Conservation (phyloP, 306 rosid genomes). For the Vicia sativa region DNA sequence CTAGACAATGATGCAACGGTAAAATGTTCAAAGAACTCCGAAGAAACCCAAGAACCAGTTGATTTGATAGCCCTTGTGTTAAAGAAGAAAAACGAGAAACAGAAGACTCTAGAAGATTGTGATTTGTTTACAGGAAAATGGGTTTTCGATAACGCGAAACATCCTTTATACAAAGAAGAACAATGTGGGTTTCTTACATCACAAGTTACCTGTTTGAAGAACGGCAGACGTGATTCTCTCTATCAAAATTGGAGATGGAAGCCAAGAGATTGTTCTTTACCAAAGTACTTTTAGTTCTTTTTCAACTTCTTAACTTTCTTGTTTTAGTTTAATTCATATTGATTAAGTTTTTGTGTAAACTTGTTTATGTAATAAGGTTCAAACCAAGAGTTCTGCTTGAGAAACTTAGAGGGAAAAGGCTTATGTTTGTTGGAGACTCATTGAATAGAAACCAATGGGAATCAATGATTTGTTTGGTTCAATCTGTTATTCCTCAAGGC, state of each 20-base stretch:
- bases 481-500: constrained; percentile 68
- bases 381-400: constrained; percentile 79
- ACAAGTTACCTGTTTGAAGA: constrained; percentile 90
- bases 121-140: constrained; percentile 82
- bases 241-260: constrained; percentile 98
- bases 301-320: neutral
- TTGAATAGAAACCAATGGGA: constrained; percentile 98
- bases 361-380: constrained; percentile 51
- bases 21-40: constrained; percentile 30
- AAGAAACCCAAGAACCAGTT: constrained; percentile 47
- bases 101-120: constrained; percentile 79
- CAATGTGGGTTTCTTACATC: constrained; percentile 78
- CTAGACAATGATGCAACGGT: neutral
- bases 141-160: constrained; percentile 76
- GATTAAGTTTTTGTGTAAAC: neutral
- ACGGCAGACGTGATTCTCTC: constrained; percentile 78
- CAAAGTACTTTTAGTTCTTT: constrained; percentile 48
- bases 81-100: constrained; percentile 41
- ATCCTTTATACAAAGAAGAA: constrained; percentile 89
- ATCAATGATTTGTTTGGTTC: constrained; percentile 92
- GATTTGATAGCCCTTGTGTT: constrained; percentile 36
- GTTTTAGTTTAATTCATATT: neutral
- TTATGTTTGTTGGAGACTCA: constrained; percentile 98
- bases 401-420: constrained; percentile 91
- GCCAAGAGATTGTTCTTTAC: constrained; percentile 87